These are phyloP conservation scores for Serendipita sp. DNA, from an alignment of 768 basidiomycete genomes.

Conservation along the genomic window DNA sequence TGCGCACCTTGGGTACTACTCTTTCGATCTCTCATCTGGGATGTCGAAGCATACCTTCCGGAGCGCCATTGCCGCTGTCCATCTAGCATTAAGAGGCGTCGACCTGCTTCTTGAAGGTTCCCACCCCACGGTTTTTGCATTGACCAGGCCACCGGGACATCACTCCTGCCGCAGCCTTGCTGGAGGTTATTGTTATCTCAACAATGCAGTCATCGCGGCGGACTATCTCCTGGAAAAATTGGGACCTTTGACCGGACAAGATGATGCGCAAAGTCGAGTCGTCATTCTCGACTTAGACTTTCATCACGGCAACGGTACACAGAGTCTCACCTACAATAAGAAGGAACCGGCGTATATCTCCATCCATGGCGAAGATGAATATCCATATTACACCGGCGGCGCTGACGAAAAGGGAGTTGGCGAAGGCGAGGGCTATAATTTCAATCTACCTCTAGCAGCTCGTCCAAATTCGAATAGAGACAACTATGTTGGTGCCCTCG, in stretches of 20 bases:
- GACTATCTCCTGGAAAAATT: constrained; percentile 15
- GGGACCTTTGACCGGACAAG: not conserved
- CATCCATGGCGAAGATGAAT: constrained; percentile 19
- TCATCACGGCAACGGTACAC: constrained; percentile 24
- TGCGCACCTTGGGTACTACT: constrained; percentile 15
- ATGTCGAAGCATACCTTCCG: constrained; percentile 20
- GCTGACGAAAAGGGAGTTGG: constrained; percentile 16
- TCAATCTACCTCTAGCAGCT: constrained; percentile 20
- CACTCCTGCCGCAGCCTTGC: constrained; percentile 18
- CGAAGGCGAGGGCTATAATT: constrained; percentile 15
- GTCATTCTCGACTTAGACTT: constrained; percentile 25
- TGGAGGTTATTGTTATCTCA: constrained; percentile 23
- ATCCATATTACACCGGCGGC: constrained; percentile 22
- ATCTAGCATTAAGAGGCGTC: constrained; percentile 14
- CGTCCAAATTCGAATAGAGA: constrained; percentile 14
- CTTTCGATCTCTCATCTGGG: constrained; percentile 19
- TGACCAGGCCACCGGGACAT: constrained; percentile 20
- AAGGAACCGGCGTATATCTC: constrained; percentile 19
- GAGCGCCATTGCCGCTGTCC: constrained; percentile 17
- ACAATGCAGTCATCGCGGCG: constrained; percentile 21
- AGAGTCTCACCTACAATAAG: constrained; percentile 17
- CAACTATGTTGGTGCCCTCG: constrained; percentile 16
- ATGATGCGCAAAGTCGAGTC: constrained; percentile 2
- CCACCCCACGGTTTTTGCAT: not conserved
- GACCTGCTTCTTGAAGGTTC: not conserved